phyloP scores from a whole-genome alignment of 257 asterid genomes.

The Solanum pimpinellifolium region DNA sequence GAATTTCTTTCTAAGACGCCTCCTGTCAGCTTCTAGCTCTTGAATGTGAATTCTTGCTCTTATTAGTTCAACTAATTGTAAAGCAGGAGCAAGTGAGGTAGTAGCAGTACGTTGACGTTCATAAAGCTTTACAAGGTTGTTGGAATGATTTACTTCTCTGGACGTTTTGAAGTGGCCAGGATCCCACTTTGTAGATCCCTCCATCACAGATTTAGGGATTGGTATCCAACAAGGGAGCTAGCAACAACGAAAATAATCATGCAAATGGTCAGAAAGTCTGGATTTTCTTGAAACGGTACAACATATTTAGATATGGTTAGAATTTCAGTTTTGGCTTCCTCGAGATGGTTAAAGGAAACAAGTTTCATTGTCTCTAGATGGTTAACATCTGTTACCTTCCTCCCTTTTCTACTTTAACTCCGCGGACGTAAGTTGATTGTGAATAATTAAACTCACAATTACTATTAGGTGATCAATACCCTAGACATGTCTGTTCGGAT shows the following conservation, averaged over 20 bases:
- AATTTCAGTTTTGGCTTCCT: no score
- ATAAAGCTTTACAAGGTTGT: neutral
- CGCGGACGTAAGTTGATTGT: no score
- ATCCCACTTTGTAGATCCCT: conserved; percentile 43
- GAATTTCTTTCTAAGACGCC: conserved; percentile 8
- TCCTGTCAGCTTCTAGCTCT: conserved; percentile 16
- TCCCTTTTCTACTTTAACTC: neutral
- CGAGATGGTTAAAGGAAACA: no score
- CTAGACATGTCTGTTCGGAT: no score
- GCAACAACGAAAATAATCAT: neutral
- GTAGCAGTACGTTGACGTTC: neutral
- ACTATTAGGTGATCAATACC: neutral
- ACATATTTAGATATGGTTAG: no score
- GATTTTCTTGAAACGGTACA: neutral
- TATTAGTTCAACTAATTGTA: conserved; percentile 5
- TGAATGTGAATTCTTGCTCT: conserved; percentile 7
- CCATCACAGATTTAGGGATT: conserved; percentile 9
- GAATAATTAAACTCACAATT: no score
- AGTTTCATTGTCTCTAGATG: no score
- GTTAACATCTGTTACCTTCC: neutral
- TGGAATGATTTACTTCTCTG: conserved; percentile 2
- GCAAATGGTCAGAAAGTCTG: neutral
- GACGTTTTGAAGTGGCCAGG: neutral
- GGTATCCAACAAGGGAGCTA: conserved; percentile 14
- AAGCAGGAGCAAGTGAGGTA: conserved; percentile 11